phyloP scores from a whole-genome alignment of 257 asterid genomes.

The Gentiana straminea region DNA sequence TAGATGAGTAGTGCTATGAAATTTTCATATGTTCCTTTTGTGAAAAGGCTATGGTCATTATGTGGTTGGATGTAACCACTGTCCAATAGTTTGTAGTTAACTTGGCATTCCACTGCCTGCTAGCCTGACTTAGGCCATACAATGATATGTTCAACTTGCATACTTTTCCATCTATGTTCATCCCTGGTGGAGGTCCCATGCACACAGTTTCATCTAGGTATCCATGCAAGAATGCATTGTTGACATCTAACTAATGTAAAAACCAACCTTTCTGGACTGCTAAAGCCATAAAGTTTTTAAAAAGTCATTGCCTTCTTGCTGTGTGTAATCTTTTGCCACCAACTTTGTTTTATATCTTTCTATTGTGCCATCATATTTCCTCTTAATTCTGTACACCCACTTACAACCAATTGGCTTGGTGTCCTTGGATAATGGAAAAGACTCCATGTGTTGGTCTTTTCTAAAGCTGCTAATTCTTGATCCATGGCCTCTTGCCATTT shows the following conservation, averaged over 20 bases:
- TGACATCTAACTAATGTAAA: not conserved
- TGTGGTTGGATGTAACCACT: not conserved
- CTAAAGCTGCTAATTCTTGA: too few species aligned
- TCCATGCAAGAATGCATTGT: not conserved
- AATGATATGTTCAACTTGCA: not conserved
- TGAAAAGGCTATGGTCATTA: not conserved
- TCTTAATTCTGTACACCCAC: too few species aligned
- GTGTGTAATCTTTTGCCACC: too few species aligned
- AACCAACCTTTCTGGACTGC: not conserved
- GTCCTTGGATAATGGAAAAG: too few species aligned
- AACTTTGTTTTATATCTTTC: too few species aligned
- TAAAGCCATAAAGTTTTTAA: not conserved
- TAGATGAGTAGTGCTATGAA: not conserved
- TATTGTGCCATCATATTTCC: too few species aligned
- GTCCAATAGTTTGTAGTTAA: not conserved
- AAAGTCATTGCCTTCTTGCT: too few species aligned
- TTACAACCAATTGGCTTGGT: too few species aligned
- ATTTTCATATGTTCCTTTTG: too few species aligned
- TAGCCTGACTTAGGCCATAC: conserved; percentile 1
- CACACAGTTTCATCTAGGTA: not conserved
- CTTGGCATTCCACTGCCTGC: not conserved
- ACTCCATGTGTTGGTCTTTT: too few species aligned
- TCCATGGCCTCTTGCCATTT: too few species aligned
- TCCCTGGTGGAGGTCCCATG: not conserved
- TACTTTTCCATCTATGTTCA: not conserved